A percentile compares a stretch with the other conserved stretches of the same genome.
phyloP scores from a whole-genome alignment of 1,139 yeast species.

The Taiozyma onychis region DNA sequence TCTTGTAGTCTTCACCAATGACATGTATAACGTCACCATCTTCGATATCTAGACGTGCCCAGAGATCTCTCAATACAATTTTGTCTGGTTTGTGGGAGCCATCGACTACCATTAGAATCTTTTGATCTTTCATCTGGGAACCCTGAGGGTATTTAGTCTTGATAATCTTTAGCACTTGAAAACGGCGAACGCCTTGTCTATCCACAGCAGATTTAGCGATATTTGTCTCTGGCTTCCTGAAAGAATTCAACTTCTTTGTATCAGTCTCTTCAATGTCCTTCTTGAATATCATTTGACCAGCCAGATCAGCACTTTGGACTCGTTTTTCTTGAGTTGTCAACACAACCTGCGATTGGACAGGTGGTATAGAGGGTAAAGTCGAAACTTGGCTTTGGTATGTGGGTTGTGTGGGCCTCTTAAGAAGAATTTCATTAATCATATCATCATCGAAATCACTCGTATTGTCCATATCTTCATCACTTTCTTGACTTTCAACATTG shows the following conservation, averaged over 20 bases:
- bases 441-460: slow-evolving; percentile 9
- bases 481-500: neutral
- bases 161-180: slow-evolving; percentile 37
- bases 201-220: slow-evolving; percentile 40
- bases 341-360: neutral
- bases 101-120: slow-evolving; percentile 44
- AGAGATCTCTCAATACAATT: slow-evolving; percentile 45
- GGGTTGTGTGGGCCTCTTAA: neutral
- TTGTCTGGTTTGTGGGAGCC: slow-evolving; percentile 30
- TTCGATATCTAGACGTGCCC: slow-evolving; percentile 38
- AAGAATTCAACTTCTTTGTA: slow-evolving; percentile 11
- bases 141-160: slow-evolving; percentile 31
- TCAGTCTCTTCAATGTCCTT: slow-evolving; percentile 29
- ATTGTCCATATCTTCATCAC: slow-evolving; percentile 2
- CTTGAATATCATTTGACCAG: slow-evolving; percentile 28
- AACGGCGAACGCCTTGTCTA: slow-evolving; percentile 45
- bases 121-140: slow-evolving; percentile 35
- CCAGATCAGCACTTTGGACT: slow-evolving; percentile 23
- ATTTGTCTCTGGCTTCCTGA: slow-evolving; percentile 19
- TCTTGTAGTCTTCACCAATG: slow-evolving; percentile 31
- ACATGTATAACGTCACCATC: slow-evolving; percentile 56
- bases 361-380: neutral
- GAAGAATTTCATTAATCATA: slow-evolving; percentile 3
- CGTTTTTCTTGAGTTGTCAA: slow-evolving; percentile 19
- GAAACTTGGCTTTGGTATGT: neutral